These are phyloP conservation scores for Lepidium africanum DNA, from an alignment of 345 rosid species.

Conservation along the genomic window DNA sequence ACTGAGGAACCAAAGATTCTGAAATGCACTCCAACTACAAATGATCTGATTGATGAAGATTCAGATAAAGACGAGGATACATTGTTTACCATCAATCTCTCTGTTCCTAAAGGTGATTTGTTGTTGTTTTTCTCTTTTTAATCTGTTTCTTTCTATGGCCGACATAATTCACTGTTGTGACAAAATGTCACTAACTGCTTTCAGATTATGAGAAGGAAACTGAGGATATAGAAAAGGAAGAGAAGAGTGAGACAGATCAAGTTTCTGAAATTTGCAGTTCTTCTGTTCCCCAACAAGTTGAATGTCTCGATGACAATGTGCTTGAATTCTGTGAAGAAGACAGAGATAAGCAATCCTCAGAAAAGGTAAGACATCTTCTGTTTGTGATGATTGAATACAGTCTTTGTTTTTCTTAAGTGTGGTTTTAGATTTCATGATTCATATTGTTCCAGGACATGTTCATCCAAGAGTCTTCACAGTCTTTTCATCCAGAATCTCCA, in stretches of 20 bases:
- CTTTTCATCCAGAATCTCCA: constrained; percentile 37
- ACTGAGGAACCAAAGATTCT: constrained; percentile 19
- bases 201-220: constrained; percentile 29
- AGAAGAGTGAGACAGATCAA: constrained; percentile 11
- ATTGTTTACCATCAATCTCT: constrained; percentile 29
- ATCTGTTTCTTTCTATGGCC: background rate
- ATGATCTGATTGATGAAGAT: constrained; percentile 11
- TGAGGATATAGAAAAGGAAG: constrained; percentile 18
- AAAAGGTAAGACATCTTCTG: constrained; percentile 32
- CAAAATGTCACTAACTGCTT: background rate
- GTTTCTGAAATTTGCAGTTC: constrained; percentile 28
- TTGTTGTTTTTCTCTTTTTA: constrained; percentile 1
- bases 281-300: constrained; percentile 8
- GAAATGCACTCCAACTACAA: constrained; percentile 20
- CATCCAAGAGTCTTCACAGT: constrained; percentile 27
- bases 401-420: background rate
- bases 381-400: background rate
- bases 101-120: constrained; percentile 39
- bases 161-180: background rate
- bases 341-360: constrained; percentile 6
- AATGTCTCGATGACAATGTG: constrained; percentile 12
- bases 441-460: constrained; percentile 36
- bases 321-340: constrained; percentile 7
- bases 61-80: constrained; percentile 33
- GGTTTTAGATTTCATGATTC: constrained; percentile 9